Percentiles rank a stretch among this genome's conserved stretches.
phyloP scores from a whole-genome alignment of 805 yeast species.

The Wickerhamiella cacticola region DNA sequence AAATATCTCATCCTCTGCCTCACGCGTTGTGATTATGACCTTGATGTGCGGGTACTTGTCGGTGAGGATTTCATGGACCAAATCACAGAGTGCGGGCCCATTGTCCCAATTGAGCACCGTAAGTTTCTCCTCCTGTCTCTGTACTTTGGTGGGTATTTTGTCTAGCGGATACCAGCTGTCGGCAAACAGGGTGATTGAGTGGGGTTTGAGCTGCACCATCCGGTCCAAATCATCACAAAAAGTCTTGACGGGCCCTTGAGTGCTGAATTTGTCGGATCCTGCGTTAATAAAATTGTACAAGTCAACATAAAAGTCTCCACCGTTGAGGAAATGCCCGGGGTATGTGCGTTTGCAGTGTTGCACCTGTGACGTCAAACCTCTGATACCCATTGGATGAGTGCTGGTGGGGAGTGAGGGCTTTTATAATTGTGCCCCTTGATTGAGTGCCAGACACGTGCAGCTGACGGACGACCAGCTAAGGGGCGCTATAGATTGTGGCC shows the following conservation, averaged over 20 bases:
- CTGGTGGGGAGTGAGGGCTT: no score
- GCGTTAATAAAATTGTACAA: slow-evolving; percentile 9
- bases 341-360: not conserved
- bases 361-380: not conserved
- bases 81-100: not conserved
- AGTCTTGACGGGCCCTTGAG: not conserved
- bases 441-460: no score
- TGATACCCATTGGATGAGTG: slow-evolving; percentile 5
- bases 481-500: no score
- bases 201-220: slow-evolving; percentile 2
- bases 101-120: not conserved
- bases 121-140: not conserved
- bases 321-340: not conserved
- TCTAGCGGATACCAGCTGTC: slow-evolving; percentile 3
- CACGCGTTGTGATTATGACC: slow-evolving; percentile 3
- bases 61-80: slow-evolving; percentile 3
- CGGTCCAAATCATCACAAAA: slow-evolving; percentile 1
- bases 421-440: no score
- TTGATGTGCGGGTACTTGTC: not conserved
- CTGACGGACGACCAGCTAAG: no score
- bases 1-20: slow-evolving; percentile 10
- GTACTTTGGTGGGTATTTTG: not conserved
- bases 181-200: slow-evolving; percentile 2
- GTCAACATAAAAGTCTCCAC: slow-evolving; percentile 6
- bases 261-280: not conserved